Evolutionary conservation across 495 filamentous ascomycete species (phyloP).

Genomic region (Aspergillus carlsbadensis): DNA sequence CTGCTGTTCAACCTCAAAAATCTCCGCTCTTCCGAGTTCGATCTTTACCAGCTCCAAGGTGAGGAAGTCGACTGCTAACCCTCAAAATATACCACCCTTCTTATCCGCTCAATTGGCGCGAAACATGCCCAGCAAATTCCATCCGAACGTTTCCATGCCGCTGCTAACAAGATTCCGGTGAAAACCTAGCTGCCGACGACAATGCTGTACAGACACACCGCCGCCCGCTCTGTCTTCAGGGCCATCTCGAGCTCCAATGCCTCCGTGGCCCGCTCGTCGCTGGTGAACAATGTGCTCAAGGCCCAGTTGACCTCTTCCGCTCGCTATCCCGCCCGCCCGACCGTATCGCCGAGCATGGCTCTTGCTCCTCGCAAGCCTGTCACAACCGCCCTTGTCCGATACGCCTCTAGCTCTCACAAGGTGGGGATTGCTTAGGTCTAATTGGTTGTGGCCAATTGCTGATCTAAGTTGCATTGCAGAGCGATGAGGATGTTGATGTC

Average conservation of each 20-base stretch:
- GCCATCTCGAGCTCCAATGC: slow-evolving; percentile 49
- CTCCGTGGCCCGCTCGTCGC: slow-evolving; percentile 41
- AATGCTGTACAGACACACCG: slow-evolving; percentile 50
- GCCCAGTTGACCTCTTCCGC: slow-evolving; percentile 47
- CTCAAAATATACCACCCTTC: slow-evolving; percentile 20
- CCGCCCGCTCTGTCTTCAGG: slow-evolving; percentile 48
- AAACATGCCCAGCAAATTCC: slow-evolving; percentile 17
- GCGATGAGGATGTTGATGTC: slow-evolving; percentile 56
- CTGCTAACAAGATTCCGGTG: slow-evolving; percentile 32
- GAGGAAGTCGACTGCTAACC: slow-evolving; percentile 37
- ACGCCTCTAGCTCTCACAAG: slow-evolving; percentile 39
- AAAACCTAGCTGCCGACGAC: slow-evolving; percentile 40
- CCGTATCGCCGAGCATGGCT: slow-evolving; percentile 36
- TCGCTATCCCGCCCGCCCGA: slow-evolving; percentile 36
- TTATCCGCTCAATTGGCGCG: slow-evolving; percentile 39
- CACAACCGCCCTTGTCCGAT: slow-evolving; percentile 52
- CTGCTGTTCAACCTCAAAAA: slow-evolving; percentile 32
- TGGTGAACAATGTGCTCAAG: slow-evolving; percentile 44
- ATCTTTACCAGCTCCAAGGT: slow-evolving; percentile 35
- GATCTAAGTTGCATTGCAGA: slow-evolving; percentile 26
- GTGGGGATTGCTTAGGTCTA: slow-evolving; percentile 20
- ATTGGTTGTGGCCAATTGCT: slow-evolving; percentile 23
- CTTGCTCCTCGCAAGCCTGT: slow-evolving; percentile 51
- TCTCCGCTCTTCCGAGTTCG: slow-evolving; percentile 32
- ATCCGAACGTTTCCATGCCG: slow-evolving; percentile 38